Evolutionary conservation across 768 basidiomycete species (phyloP), one percentile per base, ranked within the genome.

Genomic region (Boletus rubropictus): DNA sequence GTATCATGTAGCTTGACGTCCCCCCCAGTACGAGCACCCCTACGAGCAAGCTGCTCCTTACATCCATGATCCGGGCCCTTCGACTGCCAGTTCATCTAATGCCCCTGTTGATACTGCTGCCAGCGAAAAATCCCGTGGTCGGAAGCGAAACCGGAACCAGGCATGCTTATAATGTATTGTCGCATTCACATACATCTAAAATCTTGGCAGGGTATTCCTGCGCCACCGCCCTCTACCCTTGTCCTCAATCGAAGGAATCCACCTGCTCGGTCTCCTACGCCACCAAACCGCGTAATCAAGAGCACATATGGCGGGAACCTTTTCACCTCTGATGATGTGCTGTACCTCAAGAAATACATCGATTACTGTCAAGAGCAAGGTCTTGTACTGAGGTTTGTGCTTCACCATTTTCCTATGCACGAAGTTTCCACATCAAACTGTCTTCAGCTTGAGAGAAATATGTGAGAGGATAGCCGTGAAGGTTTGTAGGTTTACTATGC

Each of bases 321-420:
- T 32, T 92, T 92, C 59, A 92, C 89, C 0, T 75, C 82, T 2
- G 89, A 91, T 39, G 89, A 92, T 60, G 80, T 92, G 34, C 46
- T 79, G 29, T 92, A 91, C 62, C 74, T 92, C 51, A 89, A 89
- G 60, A 84, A 81, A 61, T 92, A 92, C 61, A 92, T 92, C 38
- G 87, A 90, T 55, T 92, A 89, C 57, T 92, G 89, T 59, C 88
- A 89, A 58, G 87, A 90, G 46, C 85, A 90, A 63, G 89, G 89
- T 31, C 65, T 89, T 7, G 86, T 90, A 8, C 70, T 92, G 36
- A 89, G 85, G 85, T 85, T 45, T 37, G 67, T 54, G 41, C 24
- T 17, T 38, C 9, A 25, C 17, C 27, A n/a, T 29, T 0, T 28
- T 39, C n/a, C 18, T 27, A 32, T 34, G 46, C 7, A 36, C 44